Evolutionary conservation across 495 filamentous ascomycete species (phyloP).

Genomic region (Hapsidospora chrysogenum): DNA sequence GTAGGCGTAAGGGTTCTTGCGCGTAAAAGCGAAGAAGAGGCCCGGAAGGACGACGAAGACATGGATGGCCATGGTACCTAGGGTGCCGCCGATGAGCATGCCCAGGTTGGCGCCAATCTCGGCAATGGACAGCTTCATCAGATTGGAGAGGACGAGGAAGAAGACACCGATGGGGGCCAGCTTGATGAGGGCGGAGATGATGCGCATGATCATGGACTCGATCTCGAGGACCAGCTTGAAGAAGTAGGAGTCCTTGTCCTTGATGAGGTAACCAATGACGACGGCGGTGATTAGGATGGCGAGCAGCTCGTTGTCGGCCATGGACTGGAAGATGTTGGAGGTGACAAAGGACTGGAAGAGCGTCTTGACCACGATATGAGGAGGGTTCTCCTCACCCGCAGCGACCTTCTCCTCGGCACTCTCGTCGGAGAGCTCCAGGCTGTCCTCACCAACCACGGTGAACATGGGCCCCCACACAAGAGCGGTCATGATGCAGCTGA

Average conservation of each 20-base stretch:
- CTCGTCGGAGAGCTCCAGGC: constrained; percentile 4
- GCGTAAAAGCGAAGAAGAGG: constrained; percentile 9
- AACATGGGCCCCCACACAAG: constrained; percentile 13
- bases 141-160: constrained; percentile 17
- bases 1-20: constrained; percentile 11
- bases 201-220: constrained; percentile 12
- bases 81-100: constrained; percentile 11
- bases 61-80: constrained; percentile 12
- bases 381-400: constrained; percentile 5
- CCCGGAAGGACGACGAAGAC: constrained; percentile 13
- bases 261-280: constrained; percentile 11
- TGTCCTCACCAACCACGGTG: constrained; percentile 4
- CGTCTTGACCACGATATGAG: constrained; percentile 11
- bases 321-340: constrained; percentile 11
- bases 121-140: constrained; percentile 12
- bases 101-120: constrained; percentile 15
- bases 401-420: constrained; percentile 4
- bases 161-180: constrained; percentile 17
- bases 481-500: constrained; percentile 9
- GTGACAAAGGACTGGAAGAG: constrained; percentile 18
- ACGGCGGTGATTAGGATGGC: constrained; percentile 10
- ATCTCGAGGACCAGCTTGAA: constrained; percentile 9
- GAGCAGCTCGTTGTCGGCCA: constrained; percentile 13
- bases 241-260: constrained; percentile 5
- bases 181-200: constrained; percentile 17